Base-by-base conservation (phyloP, 805 yeast species). In the Nakazawaea anatomiae region DNA sequence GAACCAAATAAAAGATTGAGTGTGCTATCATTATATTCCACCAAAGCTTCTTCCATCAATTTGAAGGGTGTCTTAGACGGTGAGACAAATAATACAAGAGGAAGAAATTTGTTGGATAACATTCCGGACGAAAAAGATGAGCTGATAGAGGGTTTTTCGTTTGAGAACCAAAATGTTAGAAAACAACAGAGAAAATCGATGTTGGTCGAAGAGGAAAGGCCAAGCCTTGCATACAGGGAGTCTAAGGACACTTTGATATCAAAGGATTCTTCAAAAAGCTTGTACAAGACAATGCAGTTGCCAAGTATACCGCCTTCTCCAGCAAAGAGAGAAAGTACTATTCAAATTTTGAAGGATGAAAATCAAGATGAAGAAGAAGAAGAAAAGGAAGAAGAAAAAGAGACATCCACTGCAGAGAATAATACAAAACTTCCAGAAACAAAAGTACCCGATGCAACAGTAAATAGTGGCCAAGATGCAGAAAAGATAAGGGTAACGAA, bases 21-120 rank as follows among this genome's bases (percentile, higher is more conserved):
- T 34, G 86, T 86, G n/a, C 64, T 86, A 41, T 83, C 90, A 0
- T 70, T 84, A 65, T 83, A 83, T 58, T 85, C 91, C 0, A 80
- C 90, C 3, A 81, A 77, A 54, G 79, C 76, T 44, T 82, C 89
- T 0, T 83, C 77, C 56, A 77, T 76, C 39, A 83, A 85, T 60
- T 70, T 85, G 59, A 77, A 76, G 18, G 68, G 72, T 18, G 69
- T 71, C 40, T 54, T 77, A 52, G 70, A 67, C 42, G 53, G 50
- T 29, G 47, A 46, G 14, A 63, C 57, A 18, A 34, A 56, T 11
- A 58, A 11, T 25, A 25, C 42, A 39, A 47, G 27, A 12, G 38
- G 38, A n/a, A n/a, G 27, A 12, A 32, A 55, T 39, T 54, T 25
- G 57, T 48, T 49, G 29, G 42, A 39, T 39, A 48, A 18, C 32